Percentiles rank a stretch among this genome's conserved stretches.
Conservation (phyloP, 1,284 basidiomycete genomes). For the Trichosporon coremiiforme region DNA sequence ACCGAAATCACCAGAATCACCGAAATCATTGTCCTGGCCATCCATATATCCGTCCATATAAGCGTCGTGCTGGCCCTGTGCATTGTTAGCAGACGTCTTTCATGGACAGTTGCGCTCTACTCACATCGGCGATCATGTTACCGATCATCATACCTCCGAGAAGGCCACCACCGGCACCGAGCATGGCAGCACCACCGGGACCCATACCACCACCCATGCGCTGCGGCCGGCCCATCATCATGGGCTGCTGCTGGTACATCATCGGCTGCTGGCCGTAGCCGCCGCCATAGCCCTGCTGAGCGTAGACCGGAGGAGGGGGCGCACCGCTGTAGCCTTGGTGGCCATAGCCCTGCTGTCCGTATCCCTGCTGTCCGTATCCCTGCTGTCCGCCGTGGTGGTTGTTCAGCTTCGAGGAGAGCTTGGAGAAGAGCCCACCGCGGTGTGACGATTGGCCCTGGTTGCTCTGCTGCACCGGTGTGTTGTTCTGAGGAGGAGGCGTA, state of each 20-base stretch:
- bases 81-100: neutral
- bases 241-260: conserved; percentile 23
- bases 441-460: conserved; percentile 23
- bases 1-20: conserved; percentile 38
- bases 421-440: conserved; percentile 47
- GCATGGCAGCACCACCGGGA: conserved; percentile 33
- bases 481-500: conserved; percentile 11
- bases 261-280: conserved; percentile 35
- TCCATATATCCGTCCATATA: conserved; percentile 50
- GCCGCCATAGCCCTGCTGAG: conserved; percentile 21
- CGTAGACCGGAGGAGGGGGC: conserved; percentile 20
- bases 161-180: conserved; percentile 54
- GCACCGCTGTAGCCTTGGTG: conserved; percentile 33
- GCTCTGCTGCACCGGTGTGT: neutral
- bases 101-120: conserved; percentile 18
- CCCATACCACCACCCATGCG: conserved; percentile 5
- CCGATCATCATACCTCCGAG: conserved; percentile 56
- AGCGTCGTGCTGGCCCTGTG: conserved; percentile 33
- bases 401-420: conserved; percentile 41
- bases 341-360: too few relatives aligned
- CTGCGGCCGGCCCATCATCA: conserved; percentile 11
- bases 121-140: conserved; percentile 48
- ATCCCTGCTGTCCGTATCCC: conserved; percentile 34
- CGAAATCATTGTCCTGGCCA: conserved; percentile 30
- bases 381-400: conserved; percentile 36